These are phyloP conservation scores for Calonectria hawksworthii DNA, from an alignment of 2,329 filamentous ascomycete species.

Conservation along the genomic window DNA sequence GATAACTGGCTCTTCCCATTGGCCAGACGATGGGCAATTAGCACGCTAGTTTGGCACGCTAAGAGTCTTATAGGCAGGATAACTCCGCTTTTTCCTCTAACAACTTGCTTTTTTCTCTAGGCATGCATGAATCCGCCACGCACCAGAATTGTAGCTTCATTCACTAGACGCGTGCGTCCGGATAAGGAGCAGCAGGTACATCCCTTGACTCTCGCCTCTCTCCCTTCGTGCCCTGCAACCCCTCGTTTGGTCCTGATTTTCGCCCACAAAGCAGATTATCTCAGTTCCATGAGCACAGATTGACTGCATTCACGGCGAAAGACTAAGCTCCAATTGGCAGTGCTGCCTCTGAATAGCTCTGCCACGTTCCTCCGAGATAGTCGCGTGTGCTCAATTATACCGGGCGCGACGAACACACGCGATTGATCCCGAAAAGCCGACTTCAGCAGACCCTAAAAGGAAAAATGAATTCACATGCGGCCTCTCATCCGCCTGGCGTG, in stretches of 20 bases:
- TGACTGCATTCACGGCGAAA: background rate
- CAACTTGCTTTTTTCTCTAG: background rate
- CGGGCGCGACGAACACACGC: background rate
- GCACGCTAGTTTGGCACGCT: conserved; percentile 11
- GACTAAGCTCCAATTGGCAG: background rate
- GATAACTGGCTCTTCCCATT: background rate
- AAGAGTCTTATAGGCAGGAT: background rate
- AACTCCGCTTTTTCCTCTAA: background rate
- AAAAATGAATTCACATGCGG: background rate
- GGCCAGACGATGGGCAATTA: background rate
- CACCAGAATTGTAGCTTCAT: background rate
- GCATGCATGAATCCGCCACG: background rate
- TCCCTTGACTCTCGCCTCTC: background rate
- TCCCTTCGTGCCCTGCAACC: background rate
- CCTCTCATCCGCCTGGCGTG: background rate
- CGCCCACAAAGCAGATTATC: background rate
- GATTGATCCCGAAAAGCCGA: background rate
- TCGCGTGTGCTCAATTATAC: background rate
- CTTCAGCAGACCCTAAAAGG: background rate
- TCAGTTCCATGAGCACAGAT: background rate
- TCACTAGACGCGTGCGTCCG: background rate
- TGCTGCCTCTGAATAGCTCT: background rate
- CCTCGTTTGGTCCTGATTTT: background rate
- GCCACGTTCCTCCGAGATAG: background rate
- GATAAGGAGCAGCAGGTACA: background rate